Evolutionary conservation across 2,329 filamentous ascomycete genomes (phyloP).

Genomic region (Leptographium procerum): DNA sequence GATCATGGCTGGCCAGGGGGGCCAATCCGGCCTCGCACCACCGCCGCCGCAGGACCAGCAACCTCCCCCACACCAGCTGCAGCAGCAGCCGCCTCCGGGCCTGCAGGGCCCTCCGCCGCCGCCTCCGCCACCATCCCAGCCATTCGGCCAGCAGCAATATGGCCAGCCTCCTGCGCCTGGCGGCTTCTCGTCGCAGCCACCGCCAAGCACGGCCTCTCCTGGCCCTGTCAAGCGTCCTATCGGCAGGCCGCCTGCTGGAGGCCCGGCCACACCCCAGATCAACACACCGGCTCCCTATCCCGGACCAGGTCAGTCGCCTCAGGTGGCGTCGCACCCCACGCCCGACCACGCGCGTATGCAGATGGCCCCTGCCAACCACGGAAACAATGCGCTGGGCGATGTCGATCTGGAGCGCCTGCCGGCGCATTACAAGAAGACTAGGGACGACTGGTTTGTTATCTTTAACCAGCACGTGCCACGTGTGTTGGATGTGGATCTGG

Average conservation of each 20-base stretch:
- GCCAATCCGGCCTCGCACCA: constrained; percentile 73
- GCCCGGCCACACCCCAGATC: constrained; percentile 84
- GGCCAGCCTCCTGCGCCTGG: constrained; percentile 40
- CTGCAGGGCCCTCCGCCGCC: constrained; percentile 43
- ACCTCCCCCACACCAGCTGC: constrained; percentile 50
- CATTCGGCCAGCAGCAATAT: constrained; percentile 59
- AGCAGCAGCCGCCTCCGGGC: constrained; percentile 64
- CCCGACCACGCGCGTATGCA: constrained; percentile 49
- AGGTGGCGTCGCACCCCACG: constrained; percentile 70
- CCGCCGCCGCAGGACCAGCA: constrained; percentile 53
- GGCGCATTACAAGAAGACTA: constrained; percentile 77
- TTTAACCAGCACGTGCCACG: constrained; percentile 91
- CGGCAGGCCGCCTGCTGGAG: constrained; percentile 51
- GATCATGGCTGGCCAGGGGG: constrained; percentile 82
- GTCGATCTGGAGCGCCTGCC: constrained; percentile 79
- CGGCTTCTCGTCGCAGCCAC: constrained; percentile 72
- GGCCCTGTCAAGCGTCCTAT: constrained; percentile 70
- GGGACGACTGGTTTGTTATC: constrained; percentile 88
- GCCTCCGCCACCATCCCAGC: constrained; percentile 47
- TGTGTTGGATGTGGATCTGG: constrained; percentile 81
- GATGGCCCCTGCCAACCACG: constrained; percentile 36
- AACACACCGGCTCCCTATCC: constrained; percentile 80
- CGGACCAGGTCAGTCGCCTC: constrained; percentile 70
- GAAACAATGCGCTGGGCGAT: constrained; percentile 63
- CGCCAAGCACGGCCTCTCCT: constrained; percentile 75